Evolutionary conservation across 257 asterid species (phyloP).

Genomic region (Forsythia suspensa): DNA sequence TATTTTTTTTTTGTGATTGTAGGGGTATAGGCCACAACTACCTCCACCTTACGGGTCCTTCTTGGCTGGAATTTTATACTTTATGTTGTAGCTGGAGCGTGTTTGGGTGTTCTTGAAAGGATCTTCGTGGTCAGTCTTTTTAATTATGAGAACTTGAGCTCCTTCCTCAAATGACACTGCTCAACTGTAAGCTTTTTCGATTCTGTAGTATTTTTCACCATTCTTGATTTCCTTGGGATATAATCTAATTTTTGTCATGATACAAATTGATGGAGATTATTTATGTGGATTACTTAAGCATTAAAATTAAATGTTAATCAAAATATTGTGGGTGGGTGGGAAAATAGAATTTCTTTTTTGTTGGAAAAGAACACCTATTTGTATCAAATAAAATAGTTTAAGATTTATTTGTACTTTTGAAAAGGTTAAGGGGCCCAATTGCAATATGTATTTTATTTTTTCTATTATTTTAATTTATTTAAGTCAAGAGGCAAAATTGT

Average conservation of each 20-base stretch:
- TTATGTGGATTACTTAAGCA: constrained; percentile 3
- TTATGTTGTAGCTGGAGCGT: constrained; percentile 69
- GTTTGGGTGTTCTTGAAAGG: constrained; percentile 70
- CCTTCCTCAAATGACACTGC: constrained; percentile 36
- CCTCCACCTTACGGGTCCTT: constrained; percentile 69
- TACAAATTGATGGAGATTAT: not conserved
- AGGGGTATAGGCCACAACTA: constrained; percentile 57
- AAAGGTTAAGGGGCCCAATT: too few species aligned
- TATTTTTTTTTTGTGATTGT: constrained; percentile 39
- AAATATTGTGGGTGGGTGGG: too few species aligned
- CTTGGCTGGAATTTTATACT: constrained; percentile 80
- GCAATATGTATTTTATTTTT: too few species aligned
- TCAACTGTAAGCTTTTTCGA: constrained; percentile 39
- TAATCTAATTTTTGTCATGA: constrained; percentile 3
- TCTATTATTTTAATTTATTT: too few species aligned
- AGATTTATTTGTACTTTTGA: too few species aligned
- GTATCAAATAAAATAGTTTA: too few species aligned
- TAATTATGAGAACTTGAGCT: constrained; percentile 44
- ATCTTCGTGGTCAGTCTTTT: constrained; percentile 49
- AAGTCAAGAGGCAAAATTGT: too few species aligned
- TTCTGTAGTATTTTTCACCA: not conserved
- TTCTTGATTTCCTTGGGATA: not conserved
- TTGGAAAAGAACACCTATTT: too few species aligned
- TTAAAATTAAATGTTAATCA: not conserved
- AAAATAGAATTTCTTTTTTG: too few species aligned